phyloP scores from a whole-genome alignment of 2,329 filamentous ascomycete genomes.

The Claviceps sp. region DNA sequence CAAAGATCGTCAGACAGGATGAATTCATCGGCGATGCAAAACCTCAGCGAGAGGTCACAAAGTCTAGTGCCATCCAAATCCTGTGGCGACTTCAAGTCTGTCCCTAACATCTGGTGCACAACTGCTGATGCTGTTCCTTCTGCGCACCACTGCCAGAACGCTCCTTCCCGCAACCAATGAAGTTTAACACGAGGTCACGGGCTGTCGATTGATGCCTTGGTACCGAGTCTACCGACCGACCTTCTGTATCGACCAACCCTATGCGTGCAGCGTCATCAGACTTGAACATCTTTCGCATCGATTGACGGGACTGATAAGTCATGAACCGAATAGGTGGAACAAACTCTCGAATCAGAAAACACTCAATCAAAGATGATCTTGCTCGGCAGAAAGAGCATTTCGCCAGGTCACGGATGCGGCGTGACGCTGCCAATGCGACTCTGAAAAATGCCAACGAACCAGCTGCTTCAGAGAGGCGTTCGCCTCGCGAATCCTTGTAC shows the following conservation, averaged over 20 bases:
- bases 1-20: no score
- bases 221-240: not conserved
- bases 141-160: not conserved
- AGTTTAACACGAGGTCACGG: not conserved
- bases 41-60: no score
- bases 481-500: not conserved
- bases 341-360: constrained; percentile 22
- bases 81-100: no score
- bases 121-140: not conserved
- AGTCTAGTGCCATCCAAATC: no score
- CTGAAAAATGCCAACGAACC: not conserved
- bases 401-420: constrained; percentile 19
- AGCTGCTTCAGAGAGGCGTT: not conserved
- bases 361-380: constrained; percentile 19
- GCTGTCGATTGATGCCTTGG: not conserved
- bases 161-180: not conserved
- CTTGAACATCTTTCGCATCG: not conserved
- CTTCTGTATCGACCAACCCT: not conserved
- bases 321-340: constrained; percentile 32
- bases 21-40: no score
- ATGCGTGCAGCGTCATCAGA: not conserved
- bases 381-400: constrained; percentile 26
- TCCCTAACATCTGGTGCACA: no score
- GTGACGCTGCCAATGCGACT: not conserved
- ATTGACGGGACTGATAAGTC: not conserved